Evolutionary conservation across 192 early-diverging fungal species (phyloP).

Genomic region (Mortierella hygrophila): DNA sequence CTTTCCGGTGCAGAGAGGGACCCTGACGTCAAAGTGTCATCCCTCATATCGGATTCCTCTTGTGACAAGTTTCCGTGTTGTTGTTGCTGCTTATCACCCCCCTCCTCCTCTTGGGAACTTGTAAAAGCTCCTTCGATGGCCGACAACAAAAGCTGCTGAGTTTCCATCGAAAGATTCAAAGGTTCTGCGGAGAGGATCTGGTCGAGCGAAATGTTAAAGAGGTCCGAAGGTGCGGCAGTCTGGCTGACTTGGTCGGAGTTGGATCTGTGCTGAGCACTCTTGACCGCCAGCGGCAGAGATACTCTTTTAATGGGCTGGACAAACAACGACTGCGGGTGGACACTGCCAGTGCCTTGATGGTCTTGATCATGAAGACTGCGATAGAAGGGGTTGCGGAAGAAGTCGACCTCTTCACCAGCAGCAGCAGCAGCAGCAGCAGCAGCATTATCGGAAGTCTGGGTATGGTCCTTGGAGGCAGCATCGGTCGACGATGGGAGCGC

Average conservation of each 20-base stretch:
- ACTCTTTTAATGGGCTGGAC: background rate
- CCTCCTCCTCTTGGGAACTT: no score
- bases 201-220: constrained; percentile 29
- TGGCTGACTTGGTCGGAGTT: background rate
- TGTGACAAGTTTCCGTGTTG: background rate
- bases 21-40: constrained; percentile 1
- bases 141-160: background rate
- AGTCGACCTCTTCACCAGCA: background rate
- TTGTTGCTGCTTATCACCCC: background rate
- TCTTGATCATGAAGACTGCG: background rate
- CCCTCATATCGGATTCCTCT: background rate
- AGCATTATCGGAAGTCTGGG: background rate
- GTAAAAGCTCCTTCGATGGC: background rate
- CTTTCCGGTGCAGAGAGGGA: background rate
- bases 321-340: constrained; percentile 10
- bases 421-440: background rate
- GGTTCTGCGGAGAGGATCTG: constrained; percentile 29
- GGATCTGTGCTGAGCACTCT: background rate
- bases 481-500: background rate
- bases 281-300: constrained; percentile 6
- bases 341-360: background rate
- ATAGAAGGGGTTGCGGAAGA: constrained; percentile 6
- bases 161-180: constrained; percentile 6
- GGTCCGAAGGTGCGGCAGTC: constrained; percentile 44
- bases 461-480: background rate